A percentile compares a stretch with the other conserved stretches of the same genome.
These are phyloP conservation scores for Crithidia sp. DNA, from an alignment of 208 protist species.

Conservation along the genomic window DNA sequence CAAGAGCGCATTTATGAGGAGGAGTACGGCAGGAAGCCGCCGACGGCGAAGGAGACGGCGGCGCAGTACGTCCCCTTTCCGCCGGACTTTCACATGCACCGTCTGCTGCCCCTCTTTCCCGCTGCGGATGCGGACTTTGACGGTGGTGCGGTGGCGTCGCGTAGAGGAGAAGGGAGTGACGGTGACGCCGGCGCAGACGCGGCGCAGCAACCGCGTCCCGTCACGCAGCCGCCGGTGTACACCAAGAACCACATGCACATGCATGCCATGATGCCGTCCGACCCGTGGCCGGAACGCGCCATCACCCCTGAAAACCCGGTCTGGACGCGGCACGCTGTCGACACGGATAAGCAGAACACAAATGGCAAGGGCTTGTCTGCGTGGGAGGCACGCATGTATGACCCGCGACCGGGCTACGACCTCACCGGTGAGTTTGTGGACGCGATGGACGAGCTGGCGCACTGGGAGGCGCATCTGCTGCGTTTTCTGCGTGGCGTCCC, in stretches of 20 bases:
- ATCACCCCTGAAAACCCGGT: constrained; percentile 82
- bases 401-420: constrained; percentile 62
- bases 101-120: constrained; percentile 52
- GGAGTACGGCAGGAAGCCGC: constrained; percentile 80
- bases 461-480: constrained; percentile 76
- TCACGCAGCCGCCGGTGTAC: constrained; percentile 3
- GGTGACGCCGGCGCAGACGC: background rate
- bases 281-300: constrained; percentile 82
- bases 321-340: constrained; percentile 53
- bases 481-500: constrained; percentile 67
- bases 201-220: background rate
- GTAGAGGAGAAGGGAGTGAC: background rate
- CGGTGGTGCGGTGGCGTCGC: background rate
- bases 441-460: constrained; percentile 77
- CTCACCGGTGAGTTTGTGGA: constrained; percentile 71
- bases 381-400: constrained; percentile 64
- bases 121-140: background rate
- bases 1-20: constrained; percentile 88
- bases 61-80: constrained; percentile 80
- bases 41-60: constrained; percentile 64
- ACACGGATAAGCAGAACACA: constrained; percentile 47
- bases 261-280: constrained; percentile 40
- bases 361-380: constrained; percentile 45
- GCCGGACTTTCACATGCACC: constrained; percentile 68
- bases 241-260: constrained; percentile 44